Conservation (phyloP, 2,329 filamentous ascomycete genomes). For the Botrytis porri region DNA sequence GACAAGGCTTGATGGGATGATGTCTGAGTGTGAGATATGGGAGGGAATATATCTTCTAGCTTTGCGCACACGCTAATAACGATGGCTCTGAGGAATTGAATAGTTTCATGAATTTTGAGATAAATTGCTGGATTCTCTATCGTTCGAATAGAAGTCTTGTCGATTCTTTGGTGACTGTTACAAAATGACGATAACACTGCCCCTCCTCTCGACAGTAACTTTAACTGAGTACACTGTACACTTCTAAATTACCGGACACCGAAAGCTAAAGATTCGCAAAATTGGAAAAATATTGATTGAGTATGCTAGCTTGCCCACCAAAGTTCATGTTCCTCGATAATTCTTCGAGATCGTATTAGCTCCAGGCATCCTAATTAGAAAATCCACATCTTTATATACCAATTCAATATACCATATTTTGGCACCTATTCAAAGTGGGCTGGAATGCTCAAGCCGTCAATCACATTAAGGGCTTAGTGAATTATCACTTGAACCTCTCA, state of each 20-base stretch:
- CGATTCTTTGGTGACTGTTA: accelerated
- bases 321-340: too few species aligned
- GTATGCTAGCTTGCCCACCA: too few species aligned
- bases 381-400: not conserved
- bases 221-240: not conserved
- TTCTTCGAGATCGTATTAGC: too few species aligned
- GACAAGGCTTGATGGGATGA: too few species aligned
- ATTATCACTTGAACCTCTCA: too few species aligned
- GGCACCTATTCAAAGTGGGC: not conserved
- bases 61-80: too few species aligned
- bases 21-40: too few species aligned
- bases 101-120: too few species aligned
- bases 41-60: too few species aligned
- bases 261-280: not conserved
- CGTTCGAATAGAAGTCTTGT: too few species aligned
- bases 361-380: not conserved
- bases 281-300: not conserved
- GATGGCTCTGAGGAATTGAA: too few species aligned
- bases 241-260: not conserved
- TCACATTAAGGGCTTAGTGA: not conserved
- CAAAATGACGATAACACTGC: not conserved
- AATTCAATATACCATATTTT: not conserved
- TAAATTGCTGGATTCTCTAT: not conserved
- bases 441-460: too few species aligned
- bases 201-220: not conserved